These are phyloP conservation scores for Fraxinus anomala DNA, from an alignment of 257 asterid species.

Conservation along the genomic window DNA sequence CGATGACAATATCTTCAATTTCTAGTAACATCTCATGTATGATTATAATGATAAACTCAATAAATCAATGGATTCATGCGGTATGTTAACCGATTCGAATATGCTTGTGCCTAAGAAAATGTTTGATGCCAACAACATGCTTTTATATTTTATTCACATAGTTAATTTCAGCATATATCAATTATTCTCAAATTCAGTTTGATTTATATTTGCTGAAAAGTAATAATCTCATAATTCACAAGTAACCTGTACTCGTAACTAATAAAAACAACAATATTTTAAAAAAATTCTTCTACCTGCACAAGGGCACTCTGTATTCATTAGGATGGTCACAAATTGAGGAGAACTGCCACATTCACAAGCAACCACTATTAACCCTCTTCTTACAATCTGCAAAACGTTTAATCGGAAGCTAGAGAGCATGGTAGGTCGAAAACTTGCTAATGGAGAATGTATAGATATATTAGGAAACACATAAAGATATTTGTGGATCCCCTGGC, in stretches of 20 bases:
- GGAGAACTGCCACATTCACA: conserved; percentile 84
- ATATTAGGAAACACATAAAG: neutral
- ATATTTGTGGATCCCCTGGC: neutral
- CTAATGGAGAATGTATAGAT: conserved; percentile 39
- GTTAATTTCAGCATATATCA: neutral
- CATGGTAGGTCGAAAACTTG: conserved; percentile 77
- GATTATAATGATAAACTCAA: neutral
- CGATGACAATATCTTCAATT: neutral
- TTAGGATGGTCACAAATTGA: conserved; percentile 72
- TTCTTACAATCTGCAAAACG: conserved; percentile 76
- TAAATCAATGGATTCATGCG: neutral
- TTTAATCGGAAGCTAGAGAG: conserved; percentile 70
- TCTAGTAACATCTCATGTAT: neutral
- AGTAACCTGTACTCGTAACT: neutral
- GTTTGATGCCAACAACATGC: neutral
- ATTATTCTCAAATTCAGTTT: neutral
- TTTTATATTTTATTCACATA: neutral
- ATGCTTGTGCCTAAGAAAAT: neutral
- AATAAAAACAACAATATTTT: neutral
- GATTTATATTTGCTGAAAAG: neutral
- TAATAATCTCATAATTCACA: neutral
- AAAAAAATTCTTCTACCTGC: conserved; percentile 53
- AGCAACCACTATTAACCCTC: conserved; percentile 75
- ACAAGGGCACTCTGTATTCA: conserved; percentile 77
- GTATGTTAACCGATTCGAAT: neutral